Evolutionary conservation across 305 asterid species (phyloP), one percentile per base, ranked within the genome.

Genomic region (Fraxinus albicans): DNA sequence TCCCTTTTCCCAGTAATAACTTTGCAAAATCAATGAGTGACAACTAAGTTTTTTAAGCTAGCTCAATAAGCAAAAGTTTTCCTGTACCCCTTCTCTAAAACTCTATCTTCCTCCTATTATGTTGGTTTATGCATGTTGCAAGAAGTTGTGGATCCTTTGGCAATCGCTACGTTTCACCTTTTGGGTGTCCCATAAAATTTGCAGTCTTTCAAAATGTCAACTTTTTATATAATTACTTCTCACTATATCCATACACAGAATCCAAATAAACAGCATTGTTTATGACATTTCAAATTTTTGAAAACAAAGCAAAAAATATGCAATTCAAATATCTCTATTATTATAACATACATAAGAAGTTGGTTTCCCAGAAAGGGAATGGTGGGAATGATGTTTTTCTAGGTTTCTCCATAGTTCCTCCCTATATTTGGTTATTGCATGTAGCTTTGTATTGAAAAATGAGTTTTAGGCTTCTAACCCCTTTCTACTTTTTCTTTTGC

Each of bases 391-490:
- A 21, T 67, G 8, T 67, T 67, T 67, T 1, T 67, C 74, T 72
- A 34, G 44, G 10, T 10, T 31, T 8, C 27, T 34, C 77, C 27
- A 34, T 34, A 19, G 40, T 27, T 69, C 76, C 75, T 29, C 40
- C 19, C 44, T 33, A 72, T 34, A 33, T 72, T 72, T 72, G 44
- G 47, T 34, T 15, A 70, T 70, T 72, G 44, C 8, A 12, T 33
- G 35, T 27, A 15, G 3, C 77, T 72, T 72, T 33, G 27, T 34
- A 72, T 69, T 83, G 77, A 7, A 70, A 55, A 27, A 12, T 77
- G 55, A 55, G 69, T 21, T 77, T 81, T 55, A 40, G 44, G 60
- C 31, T 73, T 36, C 86, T 81, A 7, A 81, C n/a, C 69, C 60
- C 36, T 79, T 81, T 73, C 77, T 21, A 34, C 76, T 50, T 15